A percentile compares a stretch with the other conserved stretches of the same genome.
phyloP scores from a whole-genome alignment of 2,329 filamentous ascomycete species.

The Trichoderma breve region DNA sequence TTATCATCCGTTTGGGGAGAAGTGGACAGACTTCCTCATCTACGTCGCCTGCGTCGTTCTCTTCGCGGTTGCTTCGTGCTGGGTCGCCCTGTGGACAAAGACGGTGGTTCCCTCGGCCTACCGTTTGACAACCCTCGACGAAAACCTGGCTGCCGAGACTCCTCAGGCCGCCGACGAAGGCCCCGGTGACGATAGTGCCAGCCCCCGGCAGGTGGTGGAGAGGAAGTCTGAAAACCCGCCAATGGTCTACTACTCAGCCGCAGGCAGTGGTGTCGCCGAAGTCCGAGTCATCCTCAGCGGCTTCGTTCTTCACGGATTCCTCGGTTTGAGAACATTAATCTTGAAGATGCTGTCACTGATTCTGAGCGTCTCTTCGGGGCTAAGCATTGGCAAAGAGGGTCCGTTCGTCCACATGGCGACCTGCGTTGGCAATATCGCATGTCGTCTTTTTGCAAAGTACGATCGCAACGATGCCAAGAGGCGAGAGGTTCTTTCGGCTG shows the following conservation, averaged over 20 bases:
- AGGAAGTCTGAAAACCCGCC: slow-evolving; percentile 49
- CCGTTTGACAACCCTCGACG: slow-evolving; percentile 83
- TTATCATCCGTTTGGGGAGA: slow-evolving; percentile 44
- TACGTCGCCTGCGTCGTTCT: slow-evolving; percentile 71
- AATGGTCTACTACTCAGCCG: slow-evolving; percentile 94
- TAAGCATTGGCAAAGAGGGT: slow-evolving; percentile 91
- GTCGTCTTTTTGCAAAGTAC: slow-evolving; percentile 92
- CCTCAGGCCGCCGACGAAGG: slow-evolving; percentile 40
- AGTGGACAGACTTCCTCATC: slow-evolving; percentile 73
- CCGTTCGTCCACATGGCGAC: slow-evolving; percentile 98
- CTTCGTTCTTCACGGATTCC: slow-evolving; percentile 93
- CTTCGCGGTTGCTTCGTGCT: slow-evolving; percentile 70
- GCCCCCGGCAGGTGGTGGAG: slow-evolving; percentile 41
- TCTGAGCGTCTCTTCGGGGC: slow-evolving; percentile 84
- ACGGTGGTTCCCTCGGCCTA: slow-evolving; percentile 89
- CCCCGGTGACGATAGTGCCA: slow-evolving; percentile 45
- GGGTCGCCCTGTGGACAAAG: slow-evolving; percentile 84
- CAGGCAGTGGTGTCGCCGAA: slow-evolving; percentile 93
- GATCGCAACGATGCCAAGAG: slow-evolving; percentile 91
- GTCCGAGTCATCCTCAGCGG: slow-evolving; percentile 97
- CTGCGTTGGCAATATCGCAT: slow-evolving; percentile 92
- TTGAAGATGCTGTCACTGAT: slow-evolving; percentile 82
- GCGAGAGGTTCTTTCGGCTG: slow-evolving; percentile 88
- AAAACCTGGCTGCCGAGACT: slow-evolving; percentile 75
- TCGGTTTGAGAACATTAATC: slow-evolving; percentile 81